Evolutionary conservation across 2,329 filamentous ascomycete genomes (phyloP).

Genomic region (Graphilbum fragrans): DNA sequence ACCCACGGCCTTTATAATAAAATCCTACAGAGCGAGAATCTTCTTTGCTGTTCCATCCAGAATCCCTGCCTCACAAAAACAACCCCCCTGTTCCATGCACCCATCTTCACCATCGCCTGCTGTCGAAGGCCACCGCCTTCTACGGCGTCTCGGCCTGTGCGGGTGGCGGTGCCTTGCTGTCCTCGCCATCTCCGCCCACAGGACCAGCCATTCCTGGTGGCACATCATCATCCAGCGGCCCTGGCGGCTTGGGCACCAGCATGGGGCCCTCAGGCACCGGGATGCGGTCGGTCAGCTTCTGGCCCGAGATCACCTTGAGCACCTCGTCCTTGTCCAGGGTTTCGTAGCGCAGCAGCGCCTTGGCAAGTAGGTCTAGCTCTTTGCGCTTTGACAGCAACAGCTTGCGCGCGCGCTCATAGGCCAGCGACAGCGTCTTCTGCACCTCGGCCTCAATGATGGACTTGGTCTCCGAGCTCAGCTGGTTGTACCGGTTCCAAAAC

Average conservation of each 20-base stretch:
- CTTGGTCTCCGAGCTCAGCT: constrained; percentile 76
- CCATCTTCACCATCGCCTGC: neutral
- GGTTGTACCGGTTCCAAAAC: constrained; percentile 66
- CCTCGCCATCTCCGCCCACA: constrained; percentile 2
- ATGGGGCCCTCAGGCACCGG: constrained; percentile 48
- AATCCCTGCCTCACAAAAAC: no score
- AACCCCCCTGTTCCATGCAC: no score
- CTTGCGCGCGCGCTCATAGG: constrained; percentile 58
- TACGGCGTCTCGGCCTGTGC: constrained; percentile 7
- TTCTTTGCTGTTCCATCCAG: no score
- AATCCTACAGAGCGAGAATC: no score
- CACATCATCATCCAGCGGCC: constrained; percentile 8
- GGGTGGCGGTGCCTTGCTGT: constrained; percentile 9
- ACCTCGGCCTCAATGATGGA: constrained; percentile 82
- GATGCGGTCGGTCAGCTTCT: constrained; percentile 62
- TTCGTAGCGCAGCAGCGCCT: constrained; percentile 89
- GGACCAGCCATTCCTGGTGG: constrained; percentile 4
- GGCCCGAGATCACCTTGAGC: constrained; percentile 76
- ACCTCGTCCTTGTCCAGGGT: constrained; percentile 84
- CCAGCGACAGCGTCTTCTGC: constrained; percentile 70
- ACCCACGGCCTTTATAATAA: no score
- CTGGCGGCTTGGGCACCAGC: constrained; percentile 42
- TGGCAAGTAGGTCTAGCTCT: constrained; percentile 77
- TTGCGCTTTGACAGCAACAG: constrained; percentile 65
- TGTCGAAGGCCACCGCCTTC: neutral